These are phyloP conservation scores for Suillus cothurnatus DNA, from an alignment of 768 basidiomycete species.

Conservation along the genomic window DNA sequence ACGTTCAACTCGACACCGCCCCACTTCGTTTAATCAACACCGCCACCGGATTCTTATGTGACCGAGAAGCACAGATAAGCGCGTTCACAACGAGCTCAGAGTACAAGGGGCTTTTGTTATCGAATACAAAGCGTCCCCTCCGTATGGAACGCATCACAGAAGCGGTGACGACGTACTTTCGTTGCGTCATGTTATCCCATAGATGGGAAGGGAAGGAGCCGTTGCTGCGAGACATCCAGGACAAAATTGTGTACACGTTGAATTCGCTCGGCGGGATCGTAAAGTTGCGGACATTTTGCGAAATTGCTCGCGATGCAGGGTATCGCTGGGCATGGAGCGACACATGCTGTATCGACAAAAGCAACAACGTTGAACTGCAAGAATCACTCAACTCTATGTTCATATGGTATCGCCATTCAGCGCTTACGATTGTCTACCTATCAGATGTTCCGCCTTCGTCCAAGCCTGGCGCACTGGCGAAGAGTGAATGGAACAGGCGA, in stretches of 20 bases:
- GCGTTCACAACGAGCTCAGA: neutral
- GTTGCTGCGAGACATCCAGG: no score
- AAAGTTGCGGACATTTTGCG: neutral
- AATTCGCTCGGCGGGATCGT: neutral
- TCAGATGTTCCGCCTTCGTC: no score
- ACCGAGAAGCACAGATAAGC: neutral
- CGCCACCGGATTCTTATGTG: neutral
- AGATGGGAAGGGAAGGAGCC: no score
- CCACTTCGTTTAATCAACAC: neutral
- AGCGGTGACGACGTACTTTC: neutral
- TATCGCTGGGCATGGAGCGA: neutral
- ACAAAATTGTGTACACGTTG: neutral
- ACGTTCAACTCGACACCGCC: neutral
- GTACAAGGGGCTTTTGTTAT: neutral
- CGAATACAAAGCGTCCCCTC: neutral
- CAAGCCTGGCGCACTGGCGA: neutral
- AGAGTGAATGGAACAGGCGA: no score
- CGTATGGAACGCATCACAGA: neutral
- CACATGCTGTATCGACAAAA: neutral
- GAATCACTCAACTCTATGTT: no score
- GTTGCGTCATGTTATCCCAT: neutral
- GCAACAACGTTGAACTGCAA: neutral
- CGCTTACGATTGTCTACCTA: no score
- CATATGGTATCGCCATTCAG: no score
- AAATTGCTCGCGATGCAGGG: neutral